Evolutionary conservation across 2,329 filamentous ascomycete species (phyloP).

Genomic region (Ophiobolus disseminans): DNA sequence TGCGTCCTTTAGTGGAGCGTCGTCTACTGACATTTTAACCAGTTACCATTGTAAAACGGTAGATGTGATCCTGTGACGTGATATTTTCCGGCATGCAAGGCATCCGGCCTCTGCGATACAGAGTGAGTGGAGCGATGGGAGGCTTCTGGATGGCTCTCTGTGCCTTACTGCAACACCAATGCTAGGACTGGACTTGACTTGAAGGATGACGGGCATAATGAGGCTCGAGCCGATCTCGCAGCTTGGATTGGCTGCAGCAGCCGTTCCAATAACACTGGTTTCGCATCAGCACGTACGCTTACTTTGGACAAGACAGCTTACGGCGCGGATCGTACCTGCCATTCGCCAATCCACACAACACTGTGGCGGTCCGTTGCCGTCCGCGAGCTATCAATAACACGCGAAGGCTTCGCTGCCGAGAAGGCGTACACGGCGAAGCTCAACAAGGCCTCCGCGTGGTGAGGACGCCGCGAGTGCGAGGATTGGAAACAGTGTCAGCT

Average conservation of each 20-base stretch:
- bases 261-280: constrained; percentile 41
- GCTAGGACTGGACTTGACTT: constrained; percentile 37
- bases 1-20: constrained; percentile 14
- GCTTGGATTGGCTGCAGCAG: constrained; percentile 42
- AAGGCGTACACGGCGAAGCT: constrained; percentile 26
- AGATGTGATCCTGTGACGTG: constrained; percentile 29
- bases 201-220: constrained; percentile 39
- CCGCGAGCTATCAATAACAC: constrained; percentile 36
- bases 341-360: constrained; percentile 40
- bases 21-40: constrained; percentile 34
- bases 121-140: constrained; percentile 34
- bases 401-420: constrained; percentile 26
- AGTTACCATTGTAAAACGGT: constrained; percentile 55
- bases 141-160: constrained; percentile 36
- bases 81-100: constrained; percentile 27
- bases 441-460: constrained; percentile 28
- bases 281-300: constrained; percentile 42
- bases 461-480: constrained; percentile 24
- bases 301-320: constrained; percentile 41
- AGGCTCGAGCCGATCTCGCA: constrained; percentile 34
- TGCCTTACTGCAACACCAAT: constrained; percentile 42
- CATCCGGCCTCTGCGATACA: constrained; percentile 24
- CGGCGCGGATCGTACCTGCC: constrained; percentile 41
- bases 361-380: constrained; percentile 38
- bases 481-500: constrained; percentile 43